Evolutionary conservation across 1,139 yeast species (phyloP).

Genomic region (Zygoascus hellenicus): DNA sequence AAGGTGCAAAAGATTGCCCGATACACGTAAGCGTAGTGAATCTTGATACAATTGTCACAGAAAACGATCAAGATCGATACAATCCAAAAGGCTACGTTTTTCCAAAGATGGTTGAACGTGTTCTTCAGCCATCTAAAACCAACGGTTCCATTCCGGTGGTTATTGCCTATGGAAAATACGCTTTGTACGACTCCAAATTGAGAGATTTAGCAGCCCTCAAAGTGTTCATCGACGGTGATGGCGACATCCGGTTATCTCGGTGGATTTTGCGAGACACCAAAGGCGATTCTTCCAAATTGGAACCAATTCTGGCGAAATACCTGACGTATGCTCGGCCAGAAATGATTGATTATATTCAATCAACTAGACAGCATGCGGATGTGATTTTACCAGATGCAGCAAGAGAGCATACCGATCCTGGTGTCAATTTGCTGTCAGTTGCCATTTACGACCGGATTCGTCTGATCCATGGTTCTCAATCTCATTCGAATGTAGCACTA

Average conservation of each 20-base stretch:
- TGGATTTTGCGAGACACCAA: conserved; percentile 44
- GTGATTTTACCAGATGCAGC: conserved; percentile 55
- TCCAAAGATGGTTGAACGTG: conserved; percentile 26
- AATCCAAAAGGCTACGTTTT: conserved; percentile 39
- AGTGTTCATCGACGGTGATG: conserved; percentile 79
- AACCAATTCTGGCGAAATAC: conserved; percentile 52
- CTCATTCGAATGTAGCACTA: background rate
- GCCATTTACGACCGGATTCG: conserved; percentile 49
- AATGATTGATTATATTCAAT: conserved; percentile 65
- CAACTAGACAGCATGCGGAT: conserved; percentile 77
- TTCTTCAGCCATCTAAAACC: conserved; percentile 15
- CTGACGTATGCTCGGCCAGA: conserved; percentile 66
- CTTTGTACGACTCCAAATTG: conserved; percentile 60
- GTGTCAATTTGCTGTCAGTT: conserved; percentile 66
- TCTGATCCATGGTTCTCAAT: background rate
- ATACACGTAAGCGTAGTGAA: conserved; percentile 8
- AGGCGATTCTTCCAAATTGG: conserved; percentile 36
- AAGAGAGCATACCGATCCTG: conserved; percentile 54
- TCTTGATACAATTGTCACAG: conserved; percentile 8
- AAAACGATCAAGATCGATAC: conserved; percentile 11
- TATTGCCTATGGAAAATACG: conserved; percentile 74
- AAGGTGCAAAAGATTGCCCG: conserved; percentile 9
- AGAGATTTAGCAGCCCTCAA: conserved; percentile 56
- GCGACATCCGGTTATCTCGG: conserved; percentile 74
- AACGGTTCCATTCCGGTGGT: conserved; percentile 31